Percentiles rank a stretch among this genome's conserved stretches.
phyloP scores from a whole-genome alignment of 208 protist species.

The Acanthamoeba castellanii region DNA sequence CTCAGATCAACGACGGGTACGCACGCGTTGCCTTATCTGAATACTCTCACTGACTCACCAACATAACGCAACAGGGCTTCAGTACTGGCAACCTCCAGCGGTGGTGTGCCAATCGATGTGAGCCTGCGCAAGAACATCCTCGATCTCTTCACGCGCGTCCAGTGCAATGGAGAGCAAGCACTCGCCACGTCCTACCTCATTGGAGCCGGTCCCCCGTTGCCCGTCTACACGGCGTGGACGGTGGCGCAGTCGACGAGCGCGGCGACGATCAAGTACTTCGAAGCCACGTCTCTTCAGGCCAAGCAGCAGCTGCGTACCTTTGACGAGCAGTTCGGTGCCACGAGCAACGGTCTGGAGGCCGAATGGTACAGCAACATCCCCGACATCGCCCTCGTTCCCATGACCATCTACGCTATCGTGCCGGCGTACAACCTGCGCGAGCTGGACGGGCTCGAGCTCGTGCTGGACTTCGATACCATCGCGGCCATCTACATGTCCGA shows the following conservation, averaged over 20 bases:
- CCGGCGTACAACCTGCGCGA: neutral
- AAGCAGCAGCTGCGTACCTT: neutral
- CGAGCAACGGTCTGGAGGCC: neutral
- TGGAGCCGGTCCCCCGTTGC: neutral
- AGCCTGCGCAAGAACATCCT: neutral
- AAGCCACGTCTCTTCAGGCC: neutral
- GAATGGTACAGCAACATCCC: neutral
- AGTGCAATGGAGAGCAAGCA: neutral
- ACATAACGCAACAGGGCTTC: neutral
- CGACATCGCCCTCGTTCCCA: neutral
- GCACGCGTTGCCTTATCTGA: too few species aligned
- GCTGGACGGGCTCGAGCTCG: neutral
- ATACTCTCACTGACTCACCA: too few species aligned
- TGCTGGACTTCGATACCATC: neutral
- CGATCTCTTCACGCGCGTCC: too few species aligned
- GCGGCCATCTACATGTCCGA: neutral
- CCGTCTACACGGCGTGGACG: neutral
- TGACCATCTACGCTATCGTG: neutral
- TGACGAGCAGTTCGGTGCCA: neutral
- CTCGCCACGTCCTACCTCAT: neutral
- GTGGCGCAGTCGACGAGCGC: neutral
- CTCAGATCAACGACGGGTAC: slow-evolving; percentile 7
- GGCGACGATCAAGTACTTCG: neutral
- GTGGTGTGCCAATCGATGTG: neutral
- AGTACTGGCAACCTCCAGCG: neutral